Base-by-base conservation (phyloP, 1,284 basidiomycete species). In the Tilletiaria anomala region DNA sequence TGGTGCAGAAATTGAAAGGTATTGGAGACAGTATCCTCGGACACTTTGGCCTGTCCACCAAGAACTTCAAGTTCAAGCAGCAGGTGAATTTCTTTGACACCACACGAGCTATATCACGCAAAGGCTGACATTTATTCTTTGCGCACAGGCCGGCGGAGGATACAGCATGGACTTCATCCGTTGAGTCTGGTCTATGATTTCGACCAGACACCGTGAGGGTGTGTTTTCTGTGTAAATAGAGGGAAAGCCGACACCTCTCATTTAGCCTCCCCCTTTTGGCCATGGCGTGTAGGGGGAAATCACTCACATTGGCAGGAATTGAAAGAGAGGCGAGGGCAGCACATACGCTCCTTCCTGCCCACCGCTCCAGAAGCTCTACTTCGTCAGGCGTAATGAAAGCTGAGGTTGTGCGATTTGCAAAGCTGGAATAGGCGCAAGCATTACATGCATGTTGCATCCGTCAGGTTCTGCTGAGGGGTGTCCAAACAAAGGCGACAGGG, bases 11-110 rank as follows among this genome's bases (percentile, higher is more conserved):
- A 68, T 69, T 97, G 42, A 96, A 97, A 67, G 84, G 82, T 1
- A 67, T 97, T 4, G 91, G 91, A 0, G 87, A 97, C 61, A 83
- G 75, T 40, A 72, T 97, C 32, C 72, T 97, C n/a, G 87, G 88
- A 32, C 52, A 42, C 39, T 70, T 70, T 42, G 68, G 68, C 2
- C 44, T 70, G 35, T 67, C 56, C 16, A 68, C 68, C 2, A 61
- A 68, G 47, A 69, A 70, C 44, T 97, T 97, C 75, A 82, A 94
- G 69, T 85, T 97, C 56, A 87, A 87, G 51, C 82, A 82, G 15
- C 80, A 88, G 53, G 56, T n/a, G n/a, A n/a, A n/a, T n/a, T n/a
- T n/a, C n/a, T n/a, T n/a, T n/a, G n/a, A n/a, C n/a, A n/a, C n/a
- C n/a, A n/a, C n/a, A n/a, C n/a, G n/a, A n/a, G n/a, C n/a, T n/a